phyloP scores from a whole-genome alignment of 2,329 filamentous ascomycete species.

The Torrubiella hemipterigena region DNA sequence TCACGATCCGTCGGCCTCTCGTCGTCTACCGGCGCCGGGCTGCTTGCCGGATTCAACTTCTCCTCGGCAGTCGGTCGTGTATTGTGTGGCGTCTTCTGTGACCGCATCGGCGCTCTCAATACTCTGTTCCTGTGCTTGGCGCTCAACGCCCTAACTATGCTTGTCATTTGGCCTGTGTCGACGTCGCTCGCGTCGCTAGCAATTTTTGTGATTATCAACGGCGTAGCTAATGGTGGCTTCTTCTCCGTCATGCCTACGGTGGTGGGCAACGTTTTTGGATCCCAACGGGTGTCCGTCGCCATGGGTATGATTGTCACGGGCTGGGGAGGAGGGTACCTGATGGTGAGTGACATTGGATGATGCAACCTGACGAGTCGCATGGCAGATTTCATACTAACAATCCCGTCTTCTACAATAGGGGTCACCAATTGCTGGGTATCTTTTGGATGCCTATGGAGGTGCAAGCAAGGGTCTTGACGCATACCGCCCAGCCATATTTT shows the following conservation, averaged over 20 bases:
- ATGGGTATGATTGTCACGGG: constrained; percentile 52
- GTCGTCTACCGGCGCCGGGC: constrained; percentile 34
- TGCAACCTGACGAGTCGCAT: not conserved
- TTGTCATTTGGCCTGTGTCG: constrained; percentile 46
- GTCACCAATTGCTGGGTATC: constrained; percentile 47
- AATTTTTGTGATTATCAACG: constrained; percentile 44
- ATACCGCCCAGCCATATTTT: constrained; percentile 50
- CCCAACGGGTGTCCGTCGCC: constrained; percentile 37
- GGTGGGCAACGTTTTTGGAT: constrained; percentile 46
- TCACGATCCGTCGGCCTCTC: constrained; percentile 36
- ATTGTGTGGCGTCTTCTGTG: constrained; percentile 35
- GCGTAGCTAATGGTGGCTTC: constrained; percentile 45
- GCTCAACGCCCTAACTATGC: constrained; percentile 40
- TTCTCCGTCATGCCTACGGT: constrained; percentile 50
- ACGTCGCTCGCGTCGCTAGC: constrained; percentile 36
- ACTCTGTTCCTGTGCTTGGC: constrained; percentile 34
- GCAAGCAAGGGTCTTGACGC: constrained; percentile 34
- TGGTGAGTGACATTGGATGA: constrained; percentile 26
- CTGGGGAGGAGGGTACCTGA: constrained; percentile 49
- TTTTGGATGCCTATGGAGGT: constrained; percentile 43
- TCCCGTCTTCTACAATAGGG: constrained; percentile 20
- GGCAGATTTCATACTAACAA: constrained; percentile 6
- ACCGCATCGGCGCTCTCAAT: constrained; percentile 40
- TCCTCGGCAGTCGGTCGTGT: constrained; percentile 43
- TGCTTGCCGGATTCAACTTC: constrained; percentile 48